A percentile compares a stretch with the other conserved stretches of the same genome.
Conservation (phyloP, 2,329 filamentous ascomycete species). For the Reticulascus tulasneorum region DNA sequence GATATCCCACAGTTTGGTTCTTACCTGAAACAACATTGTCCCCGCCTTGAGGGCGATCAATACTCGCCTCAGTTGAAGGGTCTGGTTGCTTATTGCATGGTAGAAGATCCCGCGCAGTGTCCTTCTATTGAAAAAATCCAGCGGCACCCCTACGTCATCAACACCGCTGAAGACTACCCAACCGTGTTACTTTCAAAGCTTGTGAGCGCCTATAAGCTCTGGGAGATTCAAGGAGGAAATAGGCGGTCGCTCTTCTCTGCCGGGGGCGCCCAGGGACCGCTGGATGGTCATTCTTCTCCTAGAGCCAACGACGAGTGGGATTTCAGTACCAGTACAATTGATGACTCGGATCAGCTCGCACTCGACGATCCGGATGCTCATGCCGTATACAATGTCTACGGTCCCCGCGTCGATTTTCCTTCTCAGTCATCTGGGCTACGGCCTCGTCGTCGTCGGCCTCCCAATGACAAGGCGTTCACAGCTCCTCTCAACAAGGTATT, state of each 20-base stretch:
- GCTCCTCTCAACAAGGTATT: conserved; percentile 62
- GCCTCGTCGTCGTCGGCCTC: conserved; percentile 50
- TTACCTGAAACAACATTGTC: conserved; percentile 57
- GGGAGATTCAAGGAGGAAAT: conserved; percentile 71
- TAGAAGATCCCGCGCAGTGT: conserved; percentile 63
- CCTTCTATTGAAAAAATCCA: conserved; percentile 68
- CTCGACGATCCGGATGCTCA: conserved; percentile 50
- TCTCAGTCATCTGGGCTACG: conserved; percentile 48
- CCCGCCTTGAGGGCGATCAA: conserved; percentile 65
- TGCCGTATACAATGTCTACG: conserved; percentile 59
- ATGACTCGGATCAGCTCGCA: conserved; percentile 59
- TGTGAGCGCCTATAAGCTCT: conserved; percentile 68
- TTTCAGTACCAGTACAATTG: conserved; percentile 61
- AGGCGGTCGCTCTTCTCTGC: conserved; percentile 61
- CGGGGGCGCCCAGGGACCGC: conserved; percentile 53
- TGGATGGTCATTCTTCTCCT: conserved; percentile 37
- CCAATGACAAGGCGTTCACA: conserved; percentile 53
- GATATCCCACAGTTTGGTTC: conserved; percentile 43
- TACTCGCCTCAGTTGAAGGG: conserved; percentile 67
- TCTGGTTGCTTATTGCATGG: conserved; percentile 69
- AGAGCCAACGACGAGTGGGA: conserved; percentile 61
- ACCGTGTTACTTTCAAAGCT: conserved; percentile 60
- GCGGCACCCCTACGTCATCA: conserved; percentile 63
- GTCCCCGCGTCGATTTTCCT: conserved; percentile 53
- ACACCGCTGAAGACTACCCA: conserved; percentile 60